Conservation (phyloP, 2,329 filamentous ascomycete genomes). For the Harringtonia aguacate region DNA sequence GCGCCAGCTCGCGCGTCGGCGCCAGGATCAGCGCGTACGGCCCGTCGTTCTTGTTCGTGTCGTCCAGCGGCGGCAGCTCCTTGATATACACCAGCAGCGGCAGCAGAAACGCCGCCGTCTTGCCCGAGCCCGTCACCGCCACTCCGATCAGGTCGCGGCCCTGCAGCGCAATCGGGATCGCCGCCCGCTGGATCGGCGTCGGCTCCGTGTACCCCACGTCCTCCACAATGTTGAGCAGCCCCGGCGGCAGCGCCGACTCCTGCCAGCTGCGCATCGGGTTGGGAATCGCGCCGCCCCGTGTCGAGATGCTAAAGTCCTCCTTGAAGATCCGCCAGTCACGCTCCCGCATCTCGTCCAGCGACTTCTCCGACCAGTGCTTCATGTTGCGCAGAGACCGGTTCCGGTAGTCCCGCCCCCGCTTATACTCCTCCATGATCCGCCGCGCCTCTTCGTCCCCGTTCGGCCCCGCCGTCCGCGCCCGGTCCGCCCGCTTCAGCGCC, state of each 20-base stretch:
- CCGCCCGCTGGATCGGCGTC: slow-evolving; percentile 82
- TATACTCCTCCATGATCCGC: slow-evolving; percentile 77
- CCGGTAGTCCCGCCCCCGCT: slow-evolving; percentile 62
- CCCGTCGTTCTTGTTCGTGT: slow-evolving; percentile 83
- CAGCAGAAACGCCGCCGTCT: slow-evolving; percentile 90
- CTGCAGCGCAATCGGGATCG: slow-evolving; percentile 89
- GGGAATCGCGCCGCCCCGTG: slow-evolving; percentile 83
- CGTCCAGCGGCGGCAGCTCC: slow-evolving; percentile 73
- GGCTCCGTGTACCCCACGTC: slow-evolving; percentile 86
- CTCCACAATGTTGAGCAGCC: slow-evolving; percentile 70
- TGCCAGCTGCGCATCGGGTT: slow-evolving; percentile 94
- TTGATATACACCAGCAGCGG: slow-evolving; percentile 92
- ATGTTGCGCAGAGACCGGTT: slow-evolving; percentile 61
- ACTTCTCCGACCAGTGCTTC: slow-evolving; percentile 94
- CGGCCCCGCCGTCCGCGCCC: slow-evolving; percentile 51
- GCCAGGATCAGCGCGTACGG: slow-evolving; percentile 96
- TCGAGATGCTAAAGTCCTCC: slow-evolving; percentile 94
- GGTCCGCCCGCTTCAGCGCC: slow-evolving; percentile 9
- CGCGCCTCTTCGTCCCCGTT: slow-evolving; percentile 68
- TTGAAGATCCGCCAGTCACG: slow-evolving; percentile 99
- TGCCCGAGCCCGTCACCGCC: slow-evolving; percentile 94
- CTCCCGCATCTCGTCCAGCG: slow-evolving; percentile 85
- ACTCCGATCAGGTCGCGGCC: slow-evolving; percentile 96
- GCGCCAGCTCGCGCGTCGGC: slow-evolving; percentile 91
- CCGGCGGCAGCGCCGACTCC: slow-evolving; percentile 70